phyloP scores from a whole-genome alignment of 2,329 filamentous ascomycete species.

The Fusarium sp. region DNA sequence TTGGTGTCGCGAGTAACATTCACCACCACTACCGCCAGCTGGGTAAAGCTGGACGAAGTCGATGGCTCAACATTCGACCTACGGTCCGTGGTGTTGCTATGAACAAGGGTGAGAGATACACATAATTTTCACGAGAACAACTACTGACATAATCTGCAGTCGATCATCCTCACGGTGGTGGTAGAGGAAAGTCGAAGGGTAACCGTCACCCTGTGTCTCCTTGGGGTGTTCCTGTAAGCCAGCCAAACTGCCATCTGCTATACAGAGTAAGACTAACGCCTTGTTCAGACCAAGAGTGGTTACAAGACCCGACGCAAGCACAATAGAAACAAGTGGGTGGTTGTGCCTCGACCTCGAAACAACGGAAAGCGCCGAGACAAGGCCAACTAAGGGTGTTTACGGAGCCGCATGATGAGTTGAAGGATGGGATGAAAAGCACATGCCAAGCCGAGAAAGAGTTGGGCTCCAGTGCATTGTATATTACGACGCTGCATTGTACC shows the following conservation, averaged over 20 bases:
- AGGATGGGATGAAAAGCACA: constrained; percentile 27
- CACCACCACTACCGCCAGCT: constrained; percentile 91
- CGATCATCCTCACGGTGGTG: constrained; percentile 98
- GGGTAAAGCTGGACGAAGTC: constrained; percentile 92
- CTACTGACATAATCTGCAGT: constrained; percentile 58
- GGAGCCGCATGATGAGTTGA: constrained; percentile 35
- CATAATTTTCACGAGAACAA: not conserved
- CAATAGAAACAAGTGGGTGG: constrained; percentile 93
- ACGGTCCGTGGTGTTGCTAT: constrained; percentile 98
- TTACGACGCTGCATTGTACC: constrained; percentile 50
- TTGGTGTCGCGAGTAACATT: constrained; percentile 93
- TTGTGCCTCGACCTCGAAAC: constrained; percentile 85
- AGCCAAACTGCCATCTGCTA: not conserved
- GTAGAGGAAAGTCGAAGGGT: constrained; percentile 99
- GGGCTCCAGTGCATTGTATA: constrained; percentile 48
- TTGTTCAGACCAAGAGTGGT: constrained; percentile 76
- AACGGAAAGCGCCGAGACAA: constrained; percentile 87
- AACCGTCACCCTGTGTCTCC: constrained; percentile 94
- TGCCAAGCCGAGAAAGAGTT: constrained; percentile 21
- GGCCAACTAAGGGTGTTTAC: constrained; percentile 54
- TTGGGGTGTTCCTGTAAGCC: constrained; percentile 92
- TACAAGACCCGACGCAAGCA: constrained; percentile 92
- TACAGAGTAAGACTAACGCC: constrained; percentile 23
- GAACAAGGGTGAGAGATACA: constrained; percentile 81
- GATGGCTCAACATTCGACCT: constrained; percentile 94